Evolutionary conservation across 2,329 filamentous ascomycete genomes (phyloP).

Genomic region (Cucurbitaria berberidis): DNA sequence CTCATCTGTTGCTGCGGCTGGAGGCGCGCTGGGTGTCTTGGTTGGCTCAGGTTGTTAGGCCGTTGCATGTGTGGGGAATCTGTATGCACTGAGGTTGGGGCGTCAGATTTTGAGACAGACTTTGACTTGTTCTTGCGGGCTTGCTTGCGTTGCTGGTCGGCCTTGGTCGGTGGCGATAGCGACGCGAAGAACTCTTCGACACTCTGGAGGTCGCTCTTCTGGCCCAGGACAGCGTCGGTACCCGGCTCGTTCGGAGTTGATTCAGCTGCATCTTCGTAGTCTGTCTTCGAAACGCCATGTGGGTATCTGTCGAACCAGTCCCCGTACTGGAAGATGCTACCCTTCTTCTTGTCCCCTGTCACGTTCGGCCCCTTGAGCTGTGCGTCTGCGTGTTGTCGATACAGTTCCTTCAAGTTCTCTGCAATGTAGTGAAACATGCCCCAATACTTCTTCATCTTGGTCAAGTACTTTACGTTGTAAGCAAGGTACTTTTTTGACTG

Average conservation of each 20-base stretch:
- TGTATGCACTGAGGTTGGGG: slow-evolving; percentile 29
- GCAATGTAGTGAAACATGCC: slow-evolving; percentile 98
- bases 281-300: slow-evolving; percentile 82
- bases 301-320: slow-evolving; percentile 98
- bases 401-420: slow-evolving; percentile 88
- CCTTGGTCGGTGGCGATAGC: slow-evolving; percentile 66
- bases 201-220: slow-evolving; percentile 88
- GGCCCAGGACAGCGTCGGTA: slow-evolving; percentile 86
- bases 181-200: slow-evolving; percentile 94
- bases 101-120: slow-evolving; percentile 39
- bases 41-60: slow-evolving; percentile 28
- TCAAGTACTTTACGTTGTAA: slow-evolving; percentile 86
- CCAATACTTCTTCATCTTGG: slow-evolving; percentile 97
- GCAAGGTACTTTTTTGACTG: slow-evolving; percentile 83
- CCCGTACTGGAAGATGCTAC: slow-evolving; percentile 86
- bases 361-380: slow-evolving; percentile 68
- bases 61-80: slow-evolving; percentile 30
- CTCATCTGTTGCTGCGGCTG: slow-evolving; percentile 41
- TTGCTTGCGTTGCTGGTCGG: slow-evolving; percentile 57
- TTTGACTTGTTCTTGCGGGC: slow-evolving; percentile 53
- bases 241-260: slow-evolving; percentile 75
- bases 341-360: slow-evolving; percentile 40
- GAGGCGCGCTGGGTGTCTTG: slow-evolving; percentile 30
- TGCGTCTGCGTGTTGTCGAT: slow-evolving; percentile 83
- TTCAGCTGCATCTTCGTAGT: slow-evolving; percentile 77